Conservation (phyloP, 805 yeast species). For the Pichia nakasei region DNA sequence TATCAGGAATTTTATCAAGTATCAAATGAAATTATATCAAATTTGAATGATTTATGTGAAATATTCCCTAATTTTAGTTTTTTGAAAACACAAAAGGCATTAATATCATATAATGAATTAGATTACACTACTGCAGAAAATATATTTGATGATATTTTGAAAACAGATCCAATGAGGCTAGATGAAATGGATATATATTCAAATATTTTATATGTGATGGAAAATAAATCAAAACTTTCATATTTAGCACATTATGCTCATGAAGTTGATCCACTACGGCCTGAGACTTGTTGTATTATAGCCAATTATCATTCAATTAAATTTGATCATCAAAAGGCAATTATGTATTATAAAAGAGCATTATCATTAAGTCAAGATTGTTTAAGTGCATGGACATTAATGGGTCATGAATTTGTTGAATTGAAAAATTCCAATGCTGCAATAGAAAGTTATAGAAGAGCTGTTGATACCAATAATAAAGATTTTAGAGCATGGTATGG, state of each 20-base stretch:
- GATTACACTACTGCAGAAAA: constrained; percentile 76
- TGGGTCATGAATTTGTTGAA: constrained; percentile 99
- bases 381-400: constrained; percentile 89
- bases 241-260: constrained; percentile 80
- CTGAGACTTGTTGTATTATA: constrained; percentile 89
- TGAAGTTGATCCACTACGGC: constrained; percentile 74
- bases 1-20: constrained; percentile 76
- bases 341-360: constrained; percentile 87
- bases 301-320: constrained; percentile 90
- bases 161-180: constrained; percentile 71
- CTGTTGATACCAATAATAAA: constrained; percentile 79
- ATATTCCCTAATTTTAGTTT: constrained; percentile 68
- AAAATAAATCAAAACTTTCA: constrained; percentile 74
- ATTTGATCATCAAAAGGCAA: constrained; percentile 92
- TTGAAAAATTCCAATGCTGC: constrained; percentile 96
- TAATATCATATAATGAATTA: constrained; percentile 73
- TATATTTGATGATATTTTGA: constrained; percentile 66
- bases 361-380: constrained; percentile 70
- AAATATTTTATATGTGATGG: constrained; percentile 92
- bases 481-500: constrained; percentile 99
- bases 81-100: constrained; percentile 72
- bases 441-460: constrained; percentile 87
- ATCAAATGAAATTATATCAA: constrained; percentile 40
- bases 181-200: constrained; percentile 92
- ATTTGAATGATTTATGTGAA: constrained; percentile 38